Evolutionary conservation across 345 rosid genomes (phyloP).

Genomic region (Excoecaria cochinchinensis): DNA sequence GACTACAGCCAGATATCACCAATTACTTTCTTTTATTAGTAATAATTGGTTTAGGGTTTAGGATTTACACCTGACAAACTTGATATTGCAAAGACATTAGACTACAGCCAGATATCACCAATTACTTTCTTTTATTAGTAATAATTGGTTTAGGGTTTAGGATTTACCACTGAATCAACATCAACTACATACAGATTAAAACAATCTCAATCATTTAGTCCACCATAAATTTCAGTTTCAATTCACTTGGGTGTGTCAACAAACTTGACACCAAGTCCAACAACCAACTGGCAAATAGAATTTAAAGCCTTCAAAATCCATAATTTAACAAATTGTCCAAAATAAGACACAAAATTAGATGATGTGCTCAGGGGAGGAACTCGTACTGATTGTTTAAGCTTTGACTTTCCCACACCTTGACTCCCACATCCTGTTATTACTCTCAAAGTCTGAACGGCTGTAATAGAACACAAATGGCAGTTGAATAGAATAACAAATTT

Average conservation of each 20-base stretch:
- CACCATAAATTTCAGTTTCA: neutral
- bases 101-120: neutral
- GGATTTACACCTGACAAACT: neutral
- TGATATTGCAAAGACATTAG: neutral
- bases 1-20: neutral
- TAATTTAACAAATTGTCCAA: neutral
- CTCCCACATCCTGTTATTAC: conserved; percentile 93
- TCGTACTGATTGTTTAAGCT: conserved; percentile 83
- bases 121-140: neutral
- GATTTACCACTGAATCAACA: neutral
- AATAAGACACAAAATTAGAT: neutral
- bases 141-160: too few relatives aligned
- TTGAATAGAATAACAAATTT: conserved; percentile 9
- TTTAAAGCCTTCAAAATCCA: neutral
- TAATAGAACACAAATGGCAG: conserved; percentile 20
- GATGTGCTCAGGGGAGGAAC: conserved; percentile 1
- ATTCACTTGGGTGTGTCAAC: neutral
- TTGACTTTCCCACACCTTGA: conserved; percentile 77
- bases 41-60: too few relatives aligned
- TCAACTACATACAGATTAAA: neutral
- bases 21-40: neutral
- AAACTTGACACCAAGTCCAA: neutral
- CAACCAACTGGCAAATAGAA: neutral
- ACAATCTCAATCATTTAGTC: neutral
- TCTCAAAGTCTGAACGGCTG: conserved; percentile 80